A percentile compares a stretch with the other conserved stretches of the same genome.
Evolutionary conservation across 1,284 basidiomycete genomes (phyloP).

Genomic region (Cutaneotrichosporon sp.): DNA sequence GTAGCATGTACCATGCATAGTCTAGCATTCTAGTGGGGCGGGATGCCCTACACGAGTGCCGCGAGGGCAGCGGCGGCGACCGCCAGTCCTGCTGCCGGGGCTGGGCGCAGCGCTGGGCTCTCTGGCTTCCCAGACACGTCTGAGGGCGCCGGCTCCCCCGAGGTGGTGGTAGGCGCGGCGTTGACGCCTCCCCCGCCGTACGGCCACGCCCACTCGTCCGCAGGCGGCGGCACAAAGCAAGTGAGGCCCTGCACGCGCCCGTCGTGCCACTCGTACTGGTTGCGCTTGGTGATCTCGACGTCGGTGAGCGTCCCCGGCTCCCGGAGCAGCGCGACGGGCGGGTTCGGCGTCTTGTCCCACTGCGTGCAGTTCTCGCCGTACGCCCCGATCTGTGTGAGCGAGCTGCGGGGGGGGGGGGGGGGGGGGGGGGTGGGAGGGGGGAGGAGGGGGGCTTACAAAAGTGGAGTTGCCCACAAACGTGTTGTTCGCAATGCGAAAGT

Average conservation of each 20-base stretch:
- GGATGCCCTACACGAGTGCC: background rate
- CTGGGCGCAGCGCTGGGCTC: background rate
- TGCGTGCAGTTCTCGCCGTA: constrained; percentile 69
- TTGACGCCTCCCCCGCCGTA: constrained; percentile 1
- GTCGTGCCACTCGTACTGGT: constrained; percentile 28
- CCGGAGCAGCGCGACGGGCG: constrained; percentile 33
- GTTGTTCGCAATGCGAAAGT: constrained; percentile 70
- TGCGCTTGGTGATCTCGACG: constrained; percentile 30
- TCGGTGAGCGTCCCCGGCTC: constrained; percentile 30
- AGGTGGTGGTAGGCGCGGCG: background rate
- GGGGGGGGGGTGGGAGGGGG: too few species aligned
- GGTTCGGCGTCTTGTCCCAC: constrained; percentile 54
- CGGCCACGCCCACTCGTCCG: constrained; percentile 29
- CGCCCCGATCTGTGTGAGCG: constrained; percentile 60
- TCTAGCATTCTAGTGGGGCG: background rate
- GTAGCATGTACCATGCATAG: constrained; percentile 1
- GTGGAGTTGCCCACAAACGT: constrained; percentile 68
- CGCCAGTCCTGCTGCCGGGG: background rate
- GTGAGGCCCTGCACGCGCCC: constrained; percentile 40
- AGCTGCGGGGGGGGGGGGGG: too few species aligned
- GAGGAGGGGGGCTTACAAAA: constrained; percentile 60
- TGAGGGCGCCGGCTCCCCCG: background rate
- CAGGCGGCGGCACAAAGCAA: constrained; percentile 33
- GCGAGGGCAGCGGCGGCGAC: background rate
- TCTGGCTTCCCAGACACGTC: background rate